Percentiles rank a stretch among this genome's conserved stretches.
phyloP scores from a whole-genome alignment of 176 grass and related monocot genomes.

The Triticum monococcum region DNA sequence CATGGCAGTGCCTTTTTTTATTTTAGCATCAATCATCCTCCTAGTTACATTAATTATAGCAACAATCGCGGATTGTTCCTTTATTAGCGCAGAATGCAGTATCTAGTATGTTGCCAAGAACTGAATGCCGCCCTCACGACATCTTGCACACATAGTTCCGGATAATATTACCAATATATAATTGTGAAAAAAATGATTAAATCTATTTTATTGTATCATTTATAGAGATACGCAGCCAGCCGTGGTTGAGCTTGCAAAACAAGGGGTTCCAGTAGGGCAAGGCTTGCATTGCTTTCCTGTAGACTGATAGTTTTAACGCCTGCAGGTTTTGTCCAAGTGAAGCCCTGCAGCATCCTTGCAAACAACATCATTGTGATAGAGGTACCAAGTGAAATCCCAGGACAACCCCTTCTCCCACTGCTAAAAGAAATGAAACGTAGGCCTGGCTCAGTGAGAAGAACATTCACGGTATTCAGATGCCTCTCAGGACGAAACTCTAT shows the following conservation, averaged over 20 bases:
- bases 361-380: slow-evolving; percentile 29
- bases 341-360: slow-evolving; percentile 45
- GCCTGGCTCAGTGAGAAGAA: slow-evolving; percentile 23
- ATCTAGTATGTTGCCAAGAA: no score
- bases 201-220: not conserved
- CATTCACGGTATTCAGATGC: not conserved
- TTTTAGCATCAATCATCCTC: no score
- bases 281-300: slow-evolving; percentile 1
- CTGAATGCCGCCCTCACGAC: no score
- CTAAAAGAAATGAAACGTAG: slow-evolving; percentile 44
- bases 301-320: not conserved
- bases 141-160: no score
- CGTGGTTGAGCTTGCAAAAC: not conserved
- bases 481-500: not conserved
- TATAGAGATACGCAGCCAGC: not conserved
- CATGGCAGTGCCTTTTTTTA: no score
- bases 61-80: no score
- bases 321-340: slow-evolving; percentile 5
- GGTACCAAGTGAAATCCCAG: not conserved
- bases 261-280: not conserved
- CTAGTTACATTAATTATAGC: no score
- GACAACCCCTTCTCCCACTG: slow-evolving; percentile 33
- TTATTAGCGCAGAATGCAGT: no score
- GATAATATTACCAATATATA: not conserved
- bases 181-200: not conserved